These are phyloP conservation scores for Pulveroboletus sp. DNA, from an alignment of 768 basidiomycete species.

Conservation along the genomic window DNA sequence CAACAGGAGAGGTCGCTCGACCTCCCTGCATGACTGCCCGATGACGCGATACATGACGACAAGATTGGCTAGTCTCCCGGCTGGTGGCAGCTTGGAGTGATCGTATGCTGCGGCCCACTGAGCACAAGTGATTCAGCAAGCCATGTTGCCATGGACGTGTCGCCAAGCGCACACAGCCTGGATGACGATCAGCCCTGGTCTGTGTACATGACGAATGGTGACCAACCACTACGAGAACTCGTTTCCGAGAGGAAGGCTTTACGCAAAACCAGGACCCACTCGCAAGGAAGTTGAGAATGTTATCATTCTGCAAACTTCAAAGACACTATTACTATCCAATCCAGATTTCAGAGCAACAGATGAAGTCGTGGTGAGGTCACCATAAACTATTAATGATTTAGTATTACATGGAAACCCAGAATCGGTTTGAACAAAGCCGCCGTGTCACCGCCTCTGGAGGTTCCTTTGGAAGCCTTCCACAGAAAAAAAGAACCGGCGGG, in stretches of 20 bases:
- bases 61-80: constrained; percentile 2
- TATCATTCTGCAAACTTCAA: background rate
- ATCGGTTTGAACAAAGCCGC: background rate
- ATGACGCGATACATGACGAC: constrained; percentile 1
- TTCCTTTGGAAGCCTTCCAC: constrained; percentile 26
- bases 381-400: background rate
- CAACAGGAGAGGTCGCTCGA: background rate
- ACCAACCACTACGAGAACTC: background rate
- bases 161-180: constrained; percentile 15
- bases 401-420: background rate
- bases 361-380: constrained; percentile 10
- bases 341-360: background rate
- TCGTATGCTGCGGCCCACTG: constrained; percentile 5
- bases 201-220: background rate
- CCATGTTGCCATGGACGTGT: constrained; percentile 5
- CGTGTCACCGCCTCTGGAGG: constrained; percentile 7
- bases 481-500: constrained; percentile 8
- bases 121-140: constrained; percentile 2
- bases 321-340: too few relatives aligned
- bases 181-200: constrained; percentile 4
- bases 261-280: constrained; percentile 1
- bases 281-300: background rate
- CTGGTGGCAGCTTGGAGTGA: constrained; percentile 14
- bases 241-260: background rate
- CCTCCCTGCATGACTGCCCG: background rate